These are phyloP conservation scores for Naematelia encephala DNA, from an alignment of 768 basidiomycete genomes.

Conservation along the genomic window DNA sequence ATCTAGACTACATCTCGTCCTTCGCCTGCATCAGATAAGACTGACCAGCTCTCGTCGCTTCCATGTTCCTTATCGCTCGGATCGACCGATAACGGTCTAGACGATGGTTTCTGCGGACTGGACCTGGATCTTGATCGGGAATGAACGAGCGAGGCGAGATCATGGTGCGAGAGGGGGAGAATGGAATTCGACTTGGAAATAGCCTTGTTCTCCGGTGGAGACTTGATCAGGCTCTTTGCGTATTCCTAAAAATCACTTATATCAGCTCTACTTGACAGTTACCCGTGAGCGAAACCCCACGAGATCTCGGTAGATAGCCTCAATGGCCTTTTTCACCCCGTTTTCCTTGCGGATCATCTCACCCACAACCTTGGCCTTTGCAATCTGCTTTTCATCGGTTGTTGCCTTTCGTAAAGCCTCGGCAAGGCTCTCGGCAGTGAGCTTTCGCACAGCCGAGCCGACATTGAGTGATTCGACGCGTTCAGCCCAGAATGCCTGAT, in stretches of 20 bases:
- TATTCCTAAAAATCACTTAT: conserved; percentile 70
- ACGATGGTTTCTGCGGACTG: background rate
- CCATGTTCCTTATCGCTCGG: conserved; percentile 4
- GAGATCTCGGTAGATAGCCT: conserved; percentile 91
- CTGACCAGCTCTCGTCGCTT: conserved; percentile 27
- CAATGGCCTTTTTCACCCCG: conserved; percentile 88
- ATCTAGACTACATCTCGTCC: background rate
- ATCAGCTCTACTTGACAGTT: background rate
- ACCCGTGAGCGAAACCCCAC: conserved; percentile 21
- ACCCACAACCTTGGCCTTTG: conserved; percentile 76
- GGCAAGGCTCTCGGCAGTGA: conserved; percentile 72
- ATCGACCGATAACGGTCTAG: background rate
- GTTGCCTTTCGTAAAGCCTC: conserved; percentile 79
- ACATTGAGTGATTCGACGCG: conserved; percentile 95
- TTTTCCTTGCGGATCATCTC: conserved; percentile 86
- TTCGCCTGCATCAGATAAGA: conserved; percentile 11
- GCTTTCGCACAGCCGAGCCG: conserved; percentile 79
- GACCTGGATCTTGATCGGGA: background rate
- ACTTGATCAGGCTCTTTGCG: conserved; percentile 80
- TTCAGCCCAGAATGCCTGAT: conserved; percentile 97
- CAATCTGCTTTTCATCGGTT: conserved; percentile 81
- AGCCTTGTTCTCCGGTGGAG: conserved; percentile 29
- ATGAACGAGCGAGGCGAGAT: background rate
- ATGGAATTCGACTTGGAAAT: conserved; percentile 20
- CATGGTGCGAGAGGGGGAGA: conserved; percentile 12